Evolutionary conservation across 2,329 filamentous ascomycete genomes (phyloP), one percentile per base, ranked within the genome.

Genomic region (Apiospora aurea): DNA sequence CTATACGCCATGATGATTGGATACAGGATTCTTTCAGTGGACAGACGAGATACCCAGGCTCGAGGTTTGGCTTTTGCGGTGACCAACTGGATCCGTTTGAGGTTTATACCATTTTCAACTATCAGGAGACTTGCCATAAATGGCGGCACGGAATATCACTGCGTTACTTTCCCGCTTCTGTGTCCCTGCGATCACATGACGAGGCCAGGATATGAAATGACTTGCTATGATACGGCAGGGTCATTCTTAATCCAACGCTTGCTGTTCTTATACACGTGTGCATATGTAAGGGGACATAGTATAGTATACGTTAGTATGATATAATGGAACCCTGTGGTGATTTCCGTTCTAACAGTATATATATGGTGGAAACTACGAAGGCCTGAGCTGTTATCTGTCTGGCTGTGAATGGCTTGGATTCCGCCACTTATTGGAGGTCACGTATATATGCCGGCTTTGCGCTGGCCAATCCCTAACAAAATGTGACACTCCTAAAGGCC

Each of bases 1-100:
- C 57, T 64, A 41, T 41, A 64, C 21, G n/a, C 57, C 16, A 21
- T 41, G 34, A 14, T 64, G 11, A 41, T 41, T 41, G 21, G 57
- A 29, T 10, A n/a, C 1, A 64, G 8, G 10, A 18, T 34, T 3
- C 2, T 57, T 57, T 34, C 14, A 24, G 34, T 41, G 34, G 57
- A 41, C 34, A 64, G 57, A 34, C 34, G 57, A 64, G 57, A 64
- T 64, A 64, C 34, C 57, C 57, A 64, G 18, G 11, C 57, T 64
- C 57, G 18, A 64, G 8, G 34, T 41, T 24, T 24, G 29, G 18
- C n/a, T 24, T 41, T 41, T 38, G 29, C 18, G 4, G 41, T 41
- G 57, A 11, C 41, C 21, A n/a, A n/a, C 10, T n/a, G 34, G 34
- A n/a, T 41, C 8, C 4, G 34, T 38, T 13, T 5, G 34, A 64